A percentile compares a stretch with the other conserved stretches of the same genome.
Evolutionary conservation across 495 filamentous ascomycete species (phyloP).

Genomic region (Staphylotrichum tortipilum): DNA sequence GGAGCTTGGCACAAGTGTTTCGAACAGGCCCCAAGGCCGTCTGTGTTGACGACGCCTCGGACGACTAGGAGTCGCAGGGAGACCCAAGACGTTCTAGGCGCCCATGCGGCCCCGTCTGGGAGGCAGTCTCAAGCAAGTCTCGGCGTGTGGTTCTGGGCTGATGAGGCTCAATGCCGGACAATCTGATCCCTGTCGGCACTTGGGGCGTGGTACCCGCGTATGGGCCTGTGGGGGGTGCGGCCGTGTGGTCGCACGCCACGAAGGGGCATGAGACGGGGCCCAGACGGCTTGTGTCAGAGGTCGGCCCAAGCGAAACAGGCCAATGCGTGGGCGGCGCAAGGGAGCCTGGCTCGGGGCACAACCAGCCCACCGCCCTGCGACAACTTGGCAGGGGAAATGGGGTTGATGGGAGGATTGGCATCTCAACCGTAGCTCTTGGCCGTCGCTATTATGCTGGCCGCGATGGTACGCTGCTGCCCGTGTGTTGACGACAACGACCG

Average conservation of each 20-base stretch:
- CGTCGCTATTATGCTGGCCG: neutral
- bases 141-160: constrained; percentile 3
- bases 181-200: neutral
- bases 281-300: constrained; percentile 30
- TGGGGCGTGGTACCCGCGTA: constrained; percentile 1
- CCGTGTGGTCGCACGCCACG: constrained; percentile 11
- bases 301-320: constrained; percentile 25
- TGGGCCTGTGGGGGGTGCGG: constrained; percentile 22
- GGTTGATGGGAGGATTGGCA: neutral
- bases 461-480: too few species aligned
- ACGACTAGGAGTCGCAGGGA: neutral
- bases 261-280: constrained; percentile 28
- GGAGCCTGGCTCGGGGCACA: constrained; percentile 5
- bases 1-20: constrained; percentile 4
- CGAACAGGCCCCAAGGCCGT: constrained; percentile 3
- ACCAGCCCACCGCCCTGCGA: constrained; percentile 2
- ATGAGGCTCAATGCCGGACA: neutral
- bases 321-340: constrained; percentile 10
- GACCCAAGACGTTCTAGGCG: neutral
- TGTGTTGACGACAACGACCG: too few species aligned
- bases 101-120: neutral
- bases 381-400: neutral
- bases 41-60: neutral
- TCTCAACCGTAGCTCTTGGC: neutral
- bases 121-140: constrained; percentile 4